Evolutionary conservation across 805 yeast genomes (phyloP), one percentile per base, ranked within the genome.

Genomic region (Candida oleophila): DNA sequence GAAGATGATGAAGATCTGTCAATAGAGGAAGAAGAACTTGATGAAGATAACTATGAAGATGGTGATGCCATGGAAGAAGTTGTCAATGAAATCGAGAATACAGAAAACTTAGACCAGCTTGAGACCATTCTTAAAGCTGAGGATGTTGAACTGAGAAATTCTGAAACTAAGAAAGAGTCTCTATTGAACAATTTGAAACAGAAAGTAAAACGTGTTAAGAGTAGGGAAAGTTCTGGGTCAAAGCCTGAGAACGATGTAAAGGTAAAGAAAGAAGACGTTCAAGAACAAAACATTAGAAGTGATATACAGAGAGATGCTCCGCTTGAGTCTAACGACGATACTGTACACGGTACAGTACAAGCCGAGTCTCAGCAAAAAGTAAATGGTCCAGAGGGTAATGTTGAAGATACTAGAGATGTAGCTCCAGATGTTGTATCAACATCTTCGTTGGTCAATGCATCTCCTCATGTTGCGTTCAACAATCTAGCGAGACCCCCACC

Each of bases 41-140:
- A 44, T 34, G 44, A 46, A 11, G 56, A 56, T 25, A 50, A 49
- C 30, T 44, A 45, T 3, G 49, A 54, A 25, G 52, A 46, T 38
- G 46, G 20, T 8, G 41, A 18, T 12, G 33, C 9, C 7, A 14
- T 15, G 11, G 33, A 39, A 22, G 42, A 15, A 18, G 42, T 39
- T 22, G 42, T 39, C 16, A 21, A 21, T 14, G 42, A 22, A 22
- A 39, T 39, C 19, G 30, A 20, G 8, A 14, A 39, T 7, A 39
- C 42, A 5, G 42, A 14, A 15, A 39, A 39, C 34, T 39, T 39
- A 21, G 42, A 39, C 19, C 22, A 39, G 16, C 12, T 39, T 9
- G 42, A 39, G n/a, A 15, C 11, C 4, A 14, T 7, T n/a, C 12
- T 20, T 21, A 12, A 37, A 20, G 21, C 38, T 15, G 25, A 28